Evolutionary conservation across 306 rosid genomes (phyloP).

Genomic region (Castanea mollissima): DNA sequence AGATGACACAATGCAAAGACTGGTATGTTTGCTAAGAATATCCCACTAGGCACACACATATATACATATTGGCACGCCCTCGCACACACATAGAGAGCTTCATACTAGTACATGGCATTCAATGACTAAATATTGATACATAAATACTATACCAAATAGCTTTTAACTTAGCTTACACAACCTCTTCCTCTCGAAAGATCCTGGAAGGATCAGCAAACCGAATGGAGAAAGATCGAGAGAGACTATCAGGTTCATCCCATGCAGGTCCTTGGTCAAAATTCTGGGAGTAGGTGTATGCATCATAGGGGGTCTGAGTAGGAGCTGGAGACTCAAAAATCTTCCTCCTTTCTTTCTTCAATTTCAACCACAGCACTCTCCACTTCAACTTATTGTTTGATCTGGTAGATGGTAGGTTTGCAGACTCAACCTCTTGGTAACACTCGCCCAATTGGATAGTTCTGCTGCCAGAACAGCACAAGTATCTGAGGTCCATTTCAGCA

Average conservation of each 20-base stretch:
- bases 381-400: too few relatives aligned
- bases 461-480: constrained; percentile 29
- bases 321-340: constrained; percentile 21
- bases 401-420: background rate
- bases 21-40: background rate
- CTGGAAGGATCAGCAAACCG: constrained; percentile 55
- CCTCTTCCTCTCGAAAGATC: constrained; percentile 18
- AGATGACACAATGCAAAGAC: background rate
- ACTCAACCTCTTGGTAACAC: background rate
- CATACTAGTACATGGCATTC: background rate
- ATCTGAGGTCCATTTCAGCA: constrained; percentile 27
- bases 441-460: constrained; percentile 34
- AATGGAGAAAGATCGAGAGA: constrained; percentile 52
- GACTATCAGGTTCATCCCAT: constrained; percentile 37
- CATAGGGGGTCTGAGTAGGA: constrained; percentile 28
- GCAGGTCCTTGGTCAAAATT: constrained; percentile 51
- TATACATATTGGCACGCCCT: too few relatives aligned
- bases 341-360: constrained; percentile 36
- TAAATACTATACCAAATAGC: background rate
- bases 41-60: too few relatives aligned
- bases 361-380: too few relatives aligned
- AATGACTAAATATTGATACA: background rate
- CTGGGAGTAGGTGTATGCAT: constrained; percentile 53
- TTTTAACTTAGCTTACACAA: constrained; percentile 10
- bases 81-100: background rate